Evolutionary conservation across 768 basidiomycete genomes (phyloP).

Genomic region (Tylopilus subfusipes): DNA sequence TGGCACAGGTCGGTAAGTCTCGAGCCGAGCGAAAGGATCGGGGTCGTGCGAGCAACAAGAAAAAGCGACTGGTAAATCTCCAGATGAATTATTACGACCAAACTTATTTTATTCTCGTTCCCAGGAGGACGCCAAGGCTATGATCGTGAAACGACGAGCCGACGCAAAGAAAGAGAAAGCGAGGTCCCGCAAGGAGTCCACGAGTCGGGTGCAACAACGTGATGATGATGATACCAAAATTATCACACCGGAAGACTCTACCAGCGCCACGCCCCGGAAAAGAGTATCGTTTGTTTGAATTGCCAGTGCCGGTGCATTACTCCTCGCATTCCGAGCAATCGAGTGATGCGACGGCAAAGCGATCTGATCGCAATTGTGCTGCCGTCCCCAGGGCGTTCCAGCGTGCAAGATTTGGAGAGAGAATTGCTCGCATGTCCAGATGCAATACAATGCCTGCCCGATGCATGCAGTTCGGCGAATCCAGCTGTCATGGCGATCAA

Average conservation of each 20-base stretch:
- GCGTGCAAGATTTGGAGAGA: slow-evolving; percentile 6
- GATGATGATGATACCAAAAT: slow-evolving; percentile 9
- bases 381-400: slow-evolving; percentile 7
- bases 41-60: slow-evolving; percentile 28
- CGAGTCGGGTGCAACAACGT: slow-evolving; percentile 10
- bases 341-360: slow-evolving; percentile 8
- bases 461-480: slow-evolving; percentile 20
- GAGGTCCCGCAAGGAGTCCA: slow-evolving; percentile 28
- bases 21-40: slow-evolving; percentile 26
- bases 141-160: slow-evolving; percentile 36
- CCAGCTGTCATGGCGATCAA: slow-evolving; percentile 18
- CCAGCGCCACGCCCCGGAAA: slow-evolving; percentile 27
- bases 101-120: slow-evolving; percentile 12
- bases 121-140: slow-evolving; percentile 43
- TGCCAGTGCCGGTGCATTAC: slow-evolving; percentile 15
- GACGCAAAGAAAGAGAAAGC: slow-evolving; percentile 40
- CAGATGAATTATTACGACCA: slow-evolving; percentile 9
- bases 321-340: slow-evolving; percentile 18
- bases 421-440: slow-evolving; percentile 13
- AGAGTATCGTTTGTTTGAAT: slow-evolving; percentile 33
- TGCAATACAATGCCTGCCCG: slow-evolving; percentile 4
- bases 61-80: slow-evolving; percentile 38
- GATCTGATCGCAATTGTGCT: slow-evolving; percentile 25
- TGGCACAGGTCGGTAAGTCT: slow-evolving; percentile 27
- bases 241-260: slow-evolving; percentile 7